A percentile compares a stretch with the other conserved stretches of the same genome.
Conservation (phyloP, 2,329 filamentous ascomycete species). For the Teratosphaeriaceae sp. region DNA sequence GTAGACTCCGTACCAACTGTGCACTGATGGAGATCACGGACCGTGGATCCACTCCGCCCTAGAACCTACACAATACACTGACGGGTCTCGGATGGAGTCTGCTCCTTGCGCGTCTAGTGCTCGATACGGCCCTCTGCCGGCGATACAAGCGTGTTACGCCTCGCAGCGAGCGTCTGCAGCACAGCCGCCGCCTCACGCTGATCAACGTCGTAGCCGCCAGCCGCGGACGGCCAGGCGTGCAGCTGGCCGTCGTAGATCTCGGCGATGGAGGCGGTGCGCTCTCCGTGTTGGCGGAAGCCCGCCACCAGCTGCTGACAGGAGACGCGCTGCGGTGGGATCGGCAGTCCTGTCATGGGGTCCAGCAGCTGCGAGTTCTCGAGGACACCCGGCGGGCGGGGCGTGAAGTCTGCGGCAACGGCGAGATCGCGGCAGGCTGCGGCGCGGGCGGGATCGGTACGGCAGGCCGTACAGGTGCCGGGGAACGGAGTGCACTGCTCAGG, state of each 20-base stretch:
- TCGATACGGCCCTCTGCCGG: background rate
- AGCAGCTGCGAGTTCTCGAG: too few species aligned
- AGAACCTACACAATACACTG: too few species aligned
- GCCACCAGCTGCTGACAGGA: constrained; percentile 14
- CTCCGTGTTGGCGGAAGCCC: constrained; percentile 1
- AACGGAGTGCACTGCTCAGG: too few species aligned
- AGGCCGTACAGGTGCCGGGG: constrained; percentile 25
- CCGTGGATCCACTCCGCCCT: too few species aligned
- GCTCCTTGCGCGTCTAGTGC: background rate
- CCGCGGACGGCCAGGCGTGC: constrained; percentile 8
- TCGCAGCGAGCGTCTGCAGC: constrained; percentile 7
- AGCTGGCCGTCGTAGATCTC: constrained; percentile 10
- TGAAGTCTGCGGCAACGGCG: constrained; percentile 1
- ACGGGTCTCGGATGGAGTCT: too few species aligned
- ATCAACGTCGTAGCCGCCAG: constrained; percentile 14
- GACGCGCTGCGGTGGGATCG: background rate
- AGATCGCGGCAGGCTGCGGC: constrained; percentile 19
- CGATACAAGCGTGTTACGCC: background rate
- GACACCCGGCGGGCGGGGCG: background rate
- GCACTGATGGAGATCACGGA: too few species aligned
- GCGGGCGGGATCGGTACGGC: constrained; percentile 20
- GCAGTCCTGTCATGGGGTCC: too few species aligned
- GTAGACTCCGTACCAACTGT: too few species aligned
- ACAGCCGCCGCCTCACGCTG: constrained; percentile 17
- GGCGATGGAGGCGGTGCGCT: constrained; percentile 10